Conservation (phyloP, 2,329 filamentous ascomycete species). For the Botrytis fragariae region DNA sequence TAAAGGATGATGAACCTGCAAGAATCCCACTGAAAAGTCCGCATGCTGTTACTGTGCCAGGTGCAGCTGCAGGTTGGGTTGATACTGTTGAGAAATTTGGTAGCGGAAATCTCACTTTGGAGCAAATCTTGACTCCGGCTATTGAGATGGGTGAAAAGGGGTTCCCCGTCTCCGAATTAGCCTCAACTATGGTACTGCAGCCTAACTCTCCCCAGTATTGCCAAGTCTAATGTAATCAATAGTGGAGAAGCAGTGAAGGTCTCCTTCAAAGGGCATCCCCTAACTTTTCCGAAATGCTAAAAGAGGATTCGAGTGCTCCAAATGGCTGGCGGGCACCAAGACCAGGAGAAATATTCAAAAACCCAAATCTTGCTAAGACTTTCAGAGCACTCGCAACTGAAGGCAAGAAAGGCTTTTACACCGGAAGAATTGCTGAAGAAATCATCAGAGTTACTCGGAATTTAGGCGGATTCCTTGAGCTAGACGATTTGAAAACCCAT, state of each 20-base stretch:
- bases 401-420: constrained; percentile 89
- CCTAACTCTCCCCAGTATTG: not conserved
- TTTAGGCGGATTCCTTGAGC: constrained; percentile 72
- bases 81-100: constrained; percentile 87
- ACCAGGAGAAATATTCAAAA: constrained; percentile 85
- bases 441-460: constrained; percentile 75
- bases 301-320: constrained; percentile 64
- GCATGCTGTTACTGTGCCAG: constrained; percentile 82
- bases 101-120: constrained; percentile 75
- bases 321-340: constrained; percentile 72
- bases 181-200: constrained; percentile 34
- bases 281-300: constrained; percentile 85
- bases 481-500: constrained; percentile 80
- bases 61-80: constrained; percentile 89
- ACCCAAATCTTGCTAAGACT: constrained; percentile 75
- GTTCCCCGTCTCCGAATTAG: constrained; percentile 81
- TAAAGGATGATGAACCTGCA: constrained; percentile 54
- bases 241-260: constrained; percentile 72
- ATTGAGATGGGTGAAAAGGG: constrained; percentile 84
- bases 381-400: constrained; percentile 75
- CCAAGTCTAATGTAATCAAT: constrained; percentile 16
- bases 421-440: constrained; percentile 76
- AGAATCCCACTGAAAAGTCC: constrained; percentile 73
- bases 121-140: constrained; percentile 76
- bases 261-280: constrained; percentile 71